phyloP scores from a whole-genome alignment of 306 rosid genomes.

The Medicago ruthenica region DNA sequence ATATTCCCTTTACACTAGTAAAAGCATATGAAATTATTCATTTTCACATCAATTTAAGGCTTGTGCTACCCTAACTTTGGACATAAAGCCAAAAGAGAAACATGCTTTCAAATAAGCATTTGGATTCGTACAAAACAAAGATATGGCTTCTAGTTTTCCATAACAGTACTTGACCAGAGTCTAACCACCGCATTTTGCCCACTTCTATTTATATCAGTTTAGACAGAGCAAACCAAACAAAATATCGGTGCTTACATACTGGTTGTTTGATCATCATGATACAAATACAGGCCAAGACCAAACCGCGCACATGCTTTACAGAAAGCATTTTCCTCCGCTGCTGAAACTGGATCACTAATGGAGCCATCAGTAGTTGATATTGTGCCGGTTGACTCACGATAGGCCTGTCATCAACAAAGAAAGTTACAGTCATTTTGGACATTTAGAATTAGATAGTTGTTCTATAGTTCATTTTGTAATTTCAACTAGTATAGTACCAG shows the following conservation, averaged over 20 bases:
- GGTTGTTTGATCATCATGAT: conserved; percentile 69
- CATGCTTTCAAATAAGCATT: conserved; percentile 26
- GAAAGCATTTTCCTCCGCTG: conserved; percentile 96
- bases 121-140: conserved; percentile 28
- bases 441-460: conserved; percentile 1
- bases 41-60: conserved; percentile 14
- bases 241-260: conserved; percentile 33
- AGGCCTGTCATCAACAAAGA: conserved; percentile 63
- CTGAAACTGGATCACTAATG: conserved; percentile 81
- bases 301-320: conserved; percentile 98
- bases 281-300: conserved; percentile 95
- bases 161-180: conserved; percentile 23
- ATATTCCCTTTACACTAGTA: conserved; percentile 16
- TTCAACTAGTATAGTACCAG: background rate
- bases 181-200: conserved; percentile 9
- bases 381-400: conserved; percentile 94
- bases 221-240: conserved; percentile 34
- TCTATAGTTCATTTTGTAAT: conserved; percentile 17
- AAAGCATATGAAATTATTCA: conserved; percentile 5
- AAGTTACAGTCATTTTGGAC: conserved; percentile 8
- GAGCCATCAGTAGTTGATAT: conserved; percentile 59
- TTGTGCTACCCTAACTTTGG: conserved; percentile 19
- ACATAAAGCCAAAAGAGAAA: conserved; percentile 29
- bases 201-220: conserved; percentile 43
- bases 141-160: conserved; percentile 39